phyloP scores from a whole-genome alignment of 2,329 filamentous ascomycete species.

The Stachybotrys chlorohalonatus region DNA sequence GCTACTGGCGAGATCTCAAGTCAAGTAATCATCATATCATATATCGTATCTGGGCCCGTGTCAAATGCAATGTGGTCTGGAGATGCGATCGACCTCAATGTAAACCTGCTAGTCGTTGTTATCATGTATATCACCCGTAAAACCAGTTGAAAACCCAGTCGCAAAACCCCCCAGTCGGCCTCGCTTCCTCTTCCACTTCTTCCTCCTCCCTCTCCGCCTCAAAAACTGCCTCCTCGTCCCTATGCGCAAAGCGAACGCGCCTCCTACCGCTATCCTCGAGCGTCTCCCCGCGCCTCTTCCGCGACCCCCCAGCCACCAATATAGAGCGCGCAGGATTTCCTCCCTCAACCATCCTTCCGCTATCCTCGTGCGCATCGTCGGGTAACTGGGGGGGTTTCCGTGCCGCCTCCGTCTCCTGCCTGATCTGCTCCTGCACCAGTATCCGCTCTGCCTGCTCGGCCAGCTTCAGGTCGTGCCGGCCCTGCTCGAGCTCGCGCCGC shows the following conservation, averaged over 20 bases:
- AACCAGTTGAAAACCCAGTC: neutral
- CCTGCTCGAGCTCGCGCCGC: neutral
- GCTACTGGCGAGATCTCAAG: no score
- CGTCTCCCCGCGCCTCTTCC: neutral
- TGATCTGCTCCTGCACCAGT: neutral
- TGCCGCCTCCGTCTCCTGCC: neutral
- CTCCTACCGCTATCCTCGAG: neutral
- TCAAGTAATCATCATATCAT: no score
- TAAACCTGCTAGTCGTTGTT: neutral
- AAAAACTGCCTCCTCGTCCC: neutral
- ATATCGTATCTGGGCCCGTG: no score
- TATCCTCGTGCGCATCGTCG: no score
- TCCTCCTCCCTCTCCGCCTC: neutral
- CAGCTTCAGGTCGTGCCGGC: neutral
- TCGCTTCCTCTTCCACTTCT: neutral
- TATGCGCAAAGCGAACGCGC: neutral
- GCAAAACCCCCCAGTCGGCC: neutral
- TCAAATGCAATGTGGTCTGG: no score
- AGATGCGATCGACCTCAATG: neutral
- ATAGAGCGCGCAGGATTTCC: neutral
- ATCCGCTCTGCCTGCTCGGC: neutral
- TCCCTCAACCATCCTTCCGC: no score
- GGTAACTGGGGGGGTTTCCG: neutral
- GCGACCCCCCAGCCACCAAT: neutral
- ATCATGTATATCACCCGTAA: neutral